Conservation (phyloP, 2,329 filamentous ascomycete species). For the Didymellaceae sp. region DNA sequence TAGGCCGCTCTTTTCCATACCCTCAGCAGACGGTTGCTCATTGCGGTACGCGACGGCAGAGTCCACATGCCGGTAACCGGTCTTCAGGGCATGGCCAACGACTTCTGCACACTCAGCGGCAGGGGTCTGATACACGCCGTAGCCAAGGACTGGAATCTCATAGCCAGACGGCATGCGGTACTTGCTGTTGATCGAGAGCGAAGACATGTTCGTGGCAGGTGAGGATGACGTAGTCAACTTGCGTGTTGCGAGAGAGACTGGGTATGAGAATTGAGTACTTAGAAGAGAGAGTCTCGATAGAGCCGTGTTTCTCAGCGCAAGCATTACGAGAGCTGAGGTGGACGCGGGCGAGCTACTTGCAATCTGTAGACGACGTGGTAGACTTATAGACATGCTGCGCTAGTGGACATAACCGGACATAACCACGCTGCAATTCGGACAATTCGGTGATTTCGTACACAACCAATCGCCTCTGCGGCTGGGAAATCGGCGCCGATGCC, state of each 20-base stretch:
- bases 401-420: conserved; percentile 11
- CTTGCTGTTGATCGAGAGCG: conserved; percentile 55
- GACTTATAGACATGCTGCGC: background rate
- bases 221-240: conserved; percentile 33
- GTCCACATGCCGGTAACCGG: conserved; percentile 70
- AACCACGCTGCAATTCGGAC: too few species aligned
- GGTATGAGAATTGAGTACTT: conserved; percentile 18
- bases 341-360: conserved; percentile 1
- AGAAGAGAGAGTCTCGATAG: conserved; percentile 23
- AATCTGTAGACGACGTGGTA: background rate
- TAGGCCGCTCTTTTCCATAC: conserved; percentile 64
- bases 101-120: conserved; percentile 64
- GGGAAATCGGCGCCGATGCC: background rate
- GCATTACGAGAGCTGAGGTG: conserved; percentile 1
- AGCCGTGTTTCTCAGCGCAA: conserved; percentile 2
- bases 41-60: conserved; percentile 71
- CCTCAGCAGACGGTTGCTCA: conserved; percentile 70
- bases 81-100: conserved; percentile 63
- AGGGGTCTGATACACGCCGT: conserved; percentile 60
- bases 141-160: conserved; percentile 66
- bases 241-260: conserved; percentile 3
- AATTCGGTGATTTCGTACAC: too few species aligned
- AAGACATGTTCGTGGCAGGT: conserved; percentile 46
- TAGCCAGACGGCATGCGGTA: conserved; percentile 65
- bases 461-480: too few species aligned